A percentile compares a stretch with the other conserved stretches of the same genome.
Conservation (phyloP, 2,329 filamentous ascomycete genomes). For the Calonectria pseudoreteaudii region DNA sequence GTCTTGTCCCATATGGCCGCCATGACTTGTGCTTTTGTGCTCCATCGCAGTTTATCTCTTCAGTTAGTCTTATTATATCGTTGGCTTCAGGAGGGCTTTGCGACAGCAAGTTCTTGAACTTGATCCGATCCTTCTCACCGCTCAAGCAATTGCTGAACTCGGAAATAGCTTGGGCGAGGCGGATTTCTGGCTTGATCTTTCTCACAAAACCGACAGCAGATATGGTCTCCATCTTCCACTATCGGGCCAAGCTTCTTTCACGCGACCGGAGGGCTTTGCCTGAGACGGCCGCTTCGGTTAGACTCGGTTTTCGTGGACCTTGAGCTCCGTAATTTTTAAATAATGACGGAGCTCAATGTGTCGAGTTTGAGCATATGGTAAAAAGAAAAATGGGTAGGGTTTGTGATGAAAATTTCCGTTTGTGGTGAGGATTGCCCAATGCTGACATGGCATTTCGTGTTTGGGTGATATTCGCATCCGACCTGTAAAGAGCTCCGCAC, state of each 20-base stretch:
- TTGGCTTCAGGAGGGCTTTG: background rate
- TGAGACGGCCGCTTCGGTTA: background rate
- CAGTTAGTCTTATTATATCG: background rate
- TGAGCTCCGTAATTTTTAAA: background rate
- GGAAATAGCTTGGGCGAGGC: background rate
- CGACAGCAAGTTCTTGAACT: background rate
- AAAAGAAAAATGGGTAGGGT: background rate
- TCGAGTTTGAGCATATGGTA: background rate
- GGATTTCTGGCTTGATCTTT: conserved; percentile 1
- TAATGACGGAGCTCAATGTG: background rate
- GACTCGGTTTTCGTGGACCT: background rate
- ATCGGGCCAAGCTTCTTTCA: background rate
- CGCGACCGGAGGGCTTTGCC: too few relatives aligned
- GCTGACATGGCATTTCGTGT: background rate
- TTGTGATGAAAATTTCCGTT: background rate
- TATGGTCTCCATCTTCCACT: background rate
- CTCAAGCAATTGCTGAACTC: background rate
- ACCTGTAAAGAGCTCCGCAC: background rate
- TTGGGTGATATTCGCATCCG: background rate
- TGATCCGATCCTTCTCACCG: background rate
- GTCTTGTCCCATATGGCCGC: background rate
- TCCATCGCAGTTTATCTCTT: background rate
- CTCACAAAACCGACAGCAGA: background rate
- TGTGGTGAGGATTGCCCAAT: background rate
- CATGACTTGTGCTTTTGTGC: background rate